A percentile compares a stretch with the other conserved stretches of the same genome.
phyloP scores from a whole-genome alignment of 2,329 filamentous ascomycete genomes.

The Fusarium armeniacum region DNA sequence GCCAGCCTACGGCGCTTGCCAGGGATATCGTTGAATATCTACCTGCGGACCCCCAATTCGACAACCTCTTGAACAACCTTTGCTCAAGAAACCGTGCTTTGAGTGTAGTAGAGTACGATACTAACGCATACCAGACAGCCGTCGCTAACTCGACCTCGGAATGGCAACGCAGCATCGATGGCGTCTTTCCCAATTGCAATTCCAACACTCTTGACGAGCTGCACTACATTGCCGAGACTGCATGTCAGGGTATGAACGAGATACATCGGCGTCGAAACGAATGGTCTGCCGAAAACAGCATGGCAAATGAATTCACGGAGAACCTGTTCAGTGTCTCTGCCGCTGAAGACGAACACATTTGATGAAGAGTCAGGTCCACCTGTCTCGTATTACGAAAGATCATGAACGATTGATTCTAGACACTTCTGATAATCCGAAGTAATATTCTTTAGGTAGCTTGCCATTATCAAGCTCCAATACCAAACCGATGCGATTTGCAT shows the following conservation, averaged over 20 bases:
- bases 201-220: constrained; percentile 60
- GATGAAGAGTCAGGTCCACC: constrained; percentile 8
- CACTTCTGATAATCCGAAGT: constrained; percentile 21
- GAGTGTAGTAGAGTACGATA: constrained; percentile 54
- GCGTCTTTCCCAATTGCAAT: constrained; percentile 61
- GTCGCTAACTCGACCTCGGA: constrained; percentile 58
- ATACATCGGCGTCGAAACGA: constrained; percentile 56
- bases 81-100: constrained; percentile 45
- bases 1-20: constrained; percentile 54
- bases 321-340: constrained; percentile 46
- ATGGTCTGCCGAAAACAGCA: constrained; percentile 49
- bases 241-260: constrained; percentile 60
- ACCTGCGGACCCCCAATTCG: constrained; percentile 48
- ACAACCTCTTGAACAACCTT: constrained; percentile 48
- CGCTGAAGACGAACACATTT: constrained; percentile 30
- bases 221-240: constrained; percentile 61
- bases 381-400: constrained; percentile 6
- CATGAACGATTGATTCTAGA: constrained; percentile 17
- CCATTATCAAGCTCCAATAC: constrained; percentile 41
- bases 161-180: constrained; percentile 61
- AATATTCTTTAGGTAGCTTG: constrained; percentile 43
- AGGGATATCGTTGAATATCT: constrained; percentile 56
- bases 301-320: constrained; percentile 53
- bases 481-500: constrained; percentile 38
- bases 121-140: constrained; percentile 56